phyloP scores from a whole-genome alignment of 495 filamentous ascomycete species.

The Tetracladium setigerum region DNA sequence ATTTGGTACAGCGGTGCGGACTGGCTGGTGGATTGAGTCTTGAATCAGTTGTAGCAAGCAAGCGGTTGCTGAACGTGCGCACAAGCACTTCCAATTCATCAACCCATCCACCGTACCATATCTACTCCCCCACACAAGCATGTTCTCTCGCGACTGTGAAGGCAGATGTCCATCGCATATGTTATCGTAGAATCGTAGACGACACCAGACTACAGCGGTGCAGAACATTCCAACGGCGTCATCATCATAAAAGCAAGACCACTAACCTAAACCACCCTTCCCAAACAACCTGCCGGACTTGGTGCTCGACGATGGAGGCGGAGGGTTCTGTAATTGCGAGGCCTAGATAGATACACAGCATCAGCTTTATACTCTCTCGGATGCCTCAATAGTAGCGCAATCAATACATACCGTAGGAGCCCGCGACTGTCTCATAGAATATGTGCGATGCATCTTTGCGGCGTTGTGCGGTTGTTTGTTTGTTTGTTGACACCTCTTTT shows the following conservation, averaged over 20 bases:
- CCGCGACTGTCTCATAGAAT: conserved; percentile 95
- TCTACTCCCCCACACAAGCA: too few relatives aligned
- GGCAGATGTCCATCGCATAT: too few relatives aligned
- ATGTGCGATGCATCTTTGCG: conserved; percentile 85
- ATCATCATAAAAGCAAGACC: conserved; percentile 6
- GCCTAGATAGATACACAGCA: conserved; percentile 38
- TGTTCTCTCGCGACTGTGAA: too few relatives aligned
- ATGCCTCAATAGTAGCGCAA: background rate
- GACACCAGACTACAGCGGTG: conserved; percentile 2
- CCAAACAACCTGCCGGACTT: conserved; percentile 88
- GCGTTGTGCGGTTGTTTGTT: background rate
- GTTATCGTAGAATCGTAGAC: too few relatives aligned
- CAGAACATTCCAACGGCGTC: too few relatives aligned
- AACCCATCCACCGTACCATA: too few relatives aligned
- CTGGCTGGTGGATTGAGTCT: too few relatives aligned
- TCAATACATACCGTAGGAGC: conserved; percentile 57
- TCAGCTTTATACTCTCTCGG: background rate
- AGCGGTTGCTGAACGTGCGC: too few relatives aligned
- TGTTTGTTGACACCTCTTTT: too few relatives aligned
- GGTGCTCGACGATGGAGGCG: conserved; percentile 82
- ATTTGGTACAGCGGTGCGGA: too few relatives aligned
- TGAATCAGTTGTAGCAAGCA: too few relatives aligned
- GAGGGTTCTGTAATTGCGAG: conserved; percentile 84
- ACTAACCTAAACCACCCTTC: conserved; percentile 68
- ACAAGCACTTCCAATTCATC: too few relatives aligned